These are phyloP conservation scores for Phytophthora pseudosyringae DNA, from an alignment of 352 stramenopile genomes.

Conservation along the genomic window DNA sequence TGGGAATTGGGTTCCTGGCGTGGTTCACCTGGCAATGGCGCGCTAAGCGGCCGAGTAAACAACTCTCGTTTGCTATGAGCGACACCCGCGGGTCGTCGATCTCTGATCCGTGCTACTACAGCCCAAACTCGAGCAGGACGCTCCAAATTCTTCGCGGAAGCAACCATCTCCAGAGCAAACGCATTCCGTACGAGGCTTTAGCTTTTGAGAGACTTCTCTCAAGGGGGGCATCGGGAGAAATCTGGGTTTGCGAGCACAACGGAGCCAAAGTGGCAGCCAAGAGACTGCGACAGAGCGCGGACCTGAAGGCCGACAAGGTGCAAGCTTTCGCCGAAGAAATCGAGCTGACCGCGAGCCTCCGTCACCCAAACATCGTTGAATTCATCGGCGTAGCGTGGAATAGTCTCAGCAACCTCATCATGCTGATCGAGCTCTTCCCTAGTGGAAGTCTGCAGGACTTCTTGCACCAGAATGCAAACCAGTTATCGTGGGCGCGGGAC, in stretches of 20 bases:
- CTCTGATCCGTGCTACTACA: conserved; percentile 25
- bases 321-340: conserved; percentile 58
- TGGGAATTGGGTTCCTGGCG: conserved; percentile 3
- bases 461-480: conserved; percentile 17
- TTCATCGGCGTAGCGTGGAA: conserved; percentile 67
- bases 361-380: conserved; percentile 55
- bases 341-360: conserved; percentile 51
- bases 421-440: conserved; percentile 40
- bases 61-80: background rate
- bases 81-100: too few species aligned
- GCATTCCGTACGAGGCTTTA: conserved; percentile 23
- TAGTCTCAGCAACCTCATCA: conserved; percentile 37
- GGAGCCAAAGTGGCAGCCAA: conserved; percentile 51
- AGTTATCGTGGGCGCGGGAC: conserved; percentile 39
- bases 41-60: background rate
- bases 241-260: conserved; percentile 55
- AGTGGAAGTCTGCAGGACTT: conserved; percentile 29
- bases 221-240: conserved; percentile 45
- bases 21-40: conserved; percentile 13
- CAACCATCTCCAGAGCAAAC: conserved; percentile 23
- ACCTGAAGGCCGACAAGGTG: conserved; percentile 33
- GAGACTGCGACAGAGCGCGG: conserved; percentile 39
- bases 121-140: conserved; percentile 20
- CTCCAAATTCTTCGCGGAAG: conserved; percentile 28
- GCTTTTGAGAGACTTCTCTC: conserved; percentile 24